Base-by-base conservation (phyloP, 1,284 basidiomycete genomes). In the Austroboletus olivaceoglutinosus region DNA sequence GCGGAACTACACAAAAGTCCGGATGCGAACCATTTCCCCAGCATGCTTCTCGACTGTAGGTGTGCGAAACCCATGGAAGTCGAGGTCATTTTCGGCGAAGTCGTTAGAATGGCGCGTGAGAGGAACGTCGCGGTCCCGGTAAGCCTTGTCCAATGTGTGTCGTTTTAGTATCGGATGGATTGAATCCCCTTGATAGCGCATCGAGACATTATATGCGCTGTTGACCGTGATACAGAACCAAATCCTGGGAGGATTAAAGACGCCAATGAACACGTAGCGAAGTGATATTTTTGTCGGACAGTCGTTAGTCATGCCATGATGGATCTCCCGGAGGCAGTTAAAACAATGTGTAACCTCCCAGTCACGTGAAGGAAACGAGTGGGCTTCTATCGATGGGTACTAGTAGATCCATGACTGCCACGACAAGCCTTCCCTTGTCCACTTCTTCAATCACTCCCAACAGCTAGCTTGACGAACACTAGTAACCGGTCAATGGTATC, bases 11-110 rank as follows among this genome's bases (percentile, higher is more conserved):
- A 82, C 54, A 58, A 56, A 25, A 58, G 58, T 27, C 72, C 81
- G 3, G 70, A 76, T 9, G 76, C 71, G 56, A 71, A 52, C 12
- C 76, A 83, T 48, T 69, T 74, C 42, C 75, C 81, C 6, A 85
- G 82, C 58, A 85, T 85, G 81, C 67, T 86, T 30, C 71, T 85
- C 12, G 84, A 86, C 62, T 69, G 75, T 36, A 73, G 80, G 55
- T 71, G 68, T 18, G 76, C 74, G 4, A 70, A 70, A 38, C 82
- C 85, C 10, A 78, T 86, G 51, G 85, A 87, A 64, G 77, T 86
- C 0, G 83, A 86, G 59, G 82, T 75, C 15, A 82, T 86, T 50
- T 59, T 85, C 12, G 84, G 85, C 1, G 78, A 82, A 44, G 76
- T 84, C 1, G 75, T 85, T 12, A 69, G 77, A 36, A 70, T 80